Conservation (phyloP, 192 early-diverging fungal species). For the Gaertneriomyces sp. region DNA sequence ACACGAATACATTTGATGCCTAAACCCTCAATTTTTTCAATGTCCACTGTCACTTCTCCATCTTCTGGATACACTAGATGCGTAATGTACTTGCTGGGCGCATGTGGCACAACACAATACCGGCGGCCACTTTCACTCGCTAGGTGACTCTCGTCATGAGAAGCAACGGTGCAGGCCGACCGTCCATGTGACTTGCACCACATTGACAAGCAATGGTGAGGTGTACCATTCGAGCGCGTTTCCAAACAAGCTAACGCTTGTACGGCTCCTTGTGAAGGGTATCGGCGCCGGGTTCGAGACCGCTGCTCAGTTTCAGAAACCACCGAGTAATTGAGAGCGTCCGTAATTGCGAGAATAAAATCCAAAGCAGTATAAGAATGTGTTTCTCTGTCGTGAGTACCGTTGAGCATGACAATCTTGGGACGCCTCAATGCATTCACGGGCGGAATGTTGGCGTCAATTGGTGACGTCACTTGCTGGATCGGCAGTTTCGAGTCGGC, state of each 20-base stretch:
- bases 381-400: constrained; percentile 66
- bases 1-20: constrained; percentile 42
- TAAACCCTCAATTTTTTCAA: constrained; percentile 32
- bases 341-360: constrained; percentile 64
- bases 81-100: constrained; percentile 42
- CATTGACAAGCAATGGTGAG: too few species aligned
- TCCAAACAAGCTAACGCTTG: neutral
- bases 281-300: neutral
- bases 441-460: neutral
- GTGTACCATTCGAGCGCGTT: too few species aligned
- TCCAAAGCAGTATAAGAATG: constrained; percentile 67
- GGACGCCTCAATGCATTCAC: neutral
- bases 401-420: constrained; percentile 71
- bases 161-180: neutral
- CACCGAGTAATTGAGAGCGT: constrained; percentile 58
- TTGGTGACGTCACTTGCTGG: neutral
- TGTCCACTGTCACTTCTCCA: constrained; percentile 32
- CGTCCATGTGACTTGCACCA: too few species aligned
- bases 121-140: constrained; percentile 13
- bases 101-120: constrained; percentile 37
- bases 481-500: constrained; percentile 37
- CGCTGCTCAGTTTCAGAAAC: constrained; percentile 23
- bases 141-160: neutral
- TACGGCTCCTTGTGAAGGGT: constrained; percentile 27
- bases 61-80: constrained; percentile 46